phyloP scores from a whole-genome alignment of 2,329 filamentous ascomycete species.

The Ophiostoma tasmaniense region DNA sequence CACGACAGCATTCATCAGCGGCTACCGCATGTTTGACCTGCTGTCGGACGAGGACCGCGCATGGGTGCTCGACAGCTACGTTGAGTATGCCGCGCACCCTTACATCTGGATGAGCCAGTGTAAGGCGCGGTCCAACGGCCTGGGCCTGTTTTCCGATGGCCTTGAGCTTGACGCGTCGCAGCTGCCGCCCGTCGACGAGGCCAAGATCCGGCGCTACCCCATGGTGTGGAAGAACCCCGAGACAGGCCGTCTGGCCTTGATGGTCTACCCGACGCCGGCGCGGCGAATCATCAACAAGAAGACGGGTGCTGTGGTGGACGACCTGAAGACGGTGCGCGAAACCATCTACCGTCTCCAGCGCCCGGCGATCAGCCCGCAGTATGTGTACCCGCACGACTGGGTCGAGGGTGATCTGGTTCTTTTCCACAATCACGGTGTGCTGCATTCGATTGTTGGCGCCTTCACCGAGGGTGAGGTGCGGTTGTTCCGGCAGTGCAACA shows the following conservation, averaged over 20 bases:
- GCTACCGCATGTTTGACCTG: slow-evolving; percentile 60
- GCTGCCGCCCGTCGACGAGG: slow-evolving; percentile 55
- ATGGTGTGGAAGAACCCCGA: slow-evolving; percentile 71
- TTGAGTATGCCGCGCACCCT: slow-evolving; percentile 70
- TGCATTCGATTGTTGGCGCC: slow-evolving; percentile 68
- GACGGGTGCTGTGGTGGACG: slow-evolving; percentile 55
- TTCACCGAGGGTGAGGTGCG: slow-evolving; percentile 66
- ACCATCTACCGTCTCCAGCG: slow-evolving; percentile 59
- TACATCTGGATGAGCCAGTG: slow-evolving; percentile 73
- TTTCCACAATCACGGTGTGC: slow-evolving; percentile 68
- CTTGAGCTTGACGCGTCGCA: slow-evolving; percentile 48
- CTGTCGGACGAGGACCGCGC: slow-evolving; percentile 57
- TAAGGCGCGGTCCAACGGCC: slow-evolving; percentile 56
- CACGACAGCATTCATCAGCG: slow-evolving; percentile 66
- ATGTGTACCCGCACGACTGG: slow-evolving; percentile 71
- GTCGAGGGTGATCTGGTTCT: slow-evolving; percentile 66
- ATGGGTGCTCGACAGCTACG: slow-evolving; percentile 54
- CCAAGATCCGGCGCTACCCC: slow-evolving; percentile 63
- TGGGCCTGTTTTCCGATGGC: slow-evolving; percentile 52
- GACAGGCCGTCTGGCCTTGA: slow-evolving; percentile 57
- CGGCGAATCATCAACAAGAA: slow-evolving; percentile 55
- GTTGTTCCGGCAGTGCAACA: slow-evolving; percentile 70
- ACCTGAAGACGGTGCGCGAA: slow-evolving; percentile 56
- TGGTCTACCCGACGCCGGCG: slow-evolving; percentile 61
- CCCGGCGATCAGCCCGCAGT: slow-evolving; percentile 58